Base-by-base conservation (phyloP, 139 green algal genomes). In the Marvania coccoides region DNA sequence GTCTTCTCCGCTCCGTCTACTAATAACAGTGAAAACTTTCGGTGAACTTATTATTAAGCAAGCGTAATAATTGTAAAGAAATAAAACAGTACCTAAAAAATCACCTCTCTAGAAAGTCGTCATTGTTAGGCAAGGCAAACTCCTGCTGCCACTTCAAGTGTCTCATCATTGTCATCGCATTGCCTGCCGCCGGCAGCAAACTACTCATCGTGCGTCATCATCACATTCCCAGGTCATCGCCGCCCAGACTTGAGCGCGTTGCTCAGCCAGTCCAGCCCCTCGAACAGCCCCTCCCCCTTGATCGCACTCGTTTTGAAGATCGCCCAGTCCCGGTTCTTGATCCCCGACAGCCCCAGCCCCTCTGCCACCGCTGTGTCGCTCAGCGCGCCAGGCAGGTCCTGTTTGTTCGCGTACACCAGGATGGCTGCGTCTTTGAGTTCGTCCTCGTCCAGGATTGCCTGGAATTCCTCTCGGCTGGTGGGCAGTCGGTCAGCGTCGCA, bases 401-500 rank as follows among this genome's bases (percentile, higher is more conserved):
- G 84, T 74, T 99, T 99, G 82, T 99, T 99, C 3, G 95, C 95
- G 64, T 95, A 99, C 28, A 99, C 91, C 35, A 99, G 77, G 39
- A 99, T 85, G 30, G 93, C 73, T 2, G 90, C 86, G 46, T 98
- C 83, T 53, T 88, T 86, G 13, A 99, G 85, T 82, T 99, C 94
- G 56, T 99, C 95, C 77, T 99, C 95, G 54, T 95, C 85, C 47
- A 99, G 80, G 13, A 99, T 96, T 3, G 87, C 84, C 66, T 97
- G 95, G 58, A 94, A 96, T 77, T 98, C 93, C 34, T 96, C 85
- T 7, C 79, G 82, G 3, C 82, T 90, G 3, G 86, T 96, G 31
- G 81, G 81, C 23, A 99, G 86, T 29, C 95, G 85, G 58, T 98
- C 95, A 34, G 76, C 81, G 63, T 99, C 95, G 48, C 77, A 96